phyloP scores from a whole-genome alignment of 208 protist genomes.

The Trypanosoma brucei region DNA sequence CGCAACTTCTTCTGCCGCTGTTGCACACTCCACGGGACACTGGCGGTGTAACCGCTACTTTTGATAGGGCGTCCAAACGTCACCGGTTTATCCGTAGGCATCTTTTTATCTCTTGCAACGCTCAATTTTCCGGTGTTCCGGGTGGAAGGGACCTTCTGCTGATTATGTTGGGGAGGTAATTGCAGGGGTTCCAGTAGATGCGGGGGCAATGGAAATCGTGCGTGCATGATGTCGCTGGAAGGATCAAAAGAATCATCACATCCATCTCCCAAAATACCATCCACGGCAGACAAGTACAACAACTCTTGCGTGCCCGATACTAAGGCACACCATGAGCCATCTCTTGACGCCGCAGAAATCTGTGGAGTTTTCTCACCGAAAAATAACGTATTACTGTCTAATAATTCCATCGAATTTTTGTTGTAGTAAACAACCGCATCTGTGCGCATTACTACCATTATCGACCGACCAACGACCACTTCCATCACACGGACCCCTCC shows the following conservation, averaged over 20 bases:
- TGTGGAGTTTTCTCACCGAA: conserved; percentile 11
- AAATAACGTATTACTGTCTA: conserved; percentile 16
- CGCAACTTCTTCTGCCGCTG: conserved; percentile 18
- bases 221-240: conserved; percentile 64
- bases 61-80: conserved; percentile 39
- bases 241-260: neutral
- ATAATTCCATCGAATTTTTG: conserved; percentile 20
- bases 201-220: conserved; percentile 35
- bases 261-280: neutral
- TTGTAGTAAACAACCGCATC: conserved; percentile 34
- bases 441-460: conserved; percentile 32
- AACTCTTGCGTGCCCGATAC: conserved; percentile 11
- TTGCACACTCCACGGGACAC: conserved; percentile 52
- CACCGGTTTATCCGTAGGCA: conserved; percentile 25
- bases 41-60: conserved; percentile 52
- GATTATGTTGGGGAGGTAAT: conserved; percentile 17
- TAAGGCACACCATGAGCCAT: conserved; percentile 31
- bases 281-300: neutral
- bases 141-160: neutral
- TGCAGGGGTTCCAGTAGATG: conserved; percentile 30
- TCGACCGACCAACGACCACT: conserved; percentile 24
- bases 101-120: conserved; percentile 9
- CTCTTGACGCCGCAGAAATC: conserved; percentile 4
- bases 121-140: conserved; percentile 8
- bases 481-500: conserved; percentile 16